Percentiles rank a stretch among this genome's conserved stretches.
Evolutionary conservation across 164 flowering plant species (phyloP).

Genomic region (Taxillus chinensis): DNA sequence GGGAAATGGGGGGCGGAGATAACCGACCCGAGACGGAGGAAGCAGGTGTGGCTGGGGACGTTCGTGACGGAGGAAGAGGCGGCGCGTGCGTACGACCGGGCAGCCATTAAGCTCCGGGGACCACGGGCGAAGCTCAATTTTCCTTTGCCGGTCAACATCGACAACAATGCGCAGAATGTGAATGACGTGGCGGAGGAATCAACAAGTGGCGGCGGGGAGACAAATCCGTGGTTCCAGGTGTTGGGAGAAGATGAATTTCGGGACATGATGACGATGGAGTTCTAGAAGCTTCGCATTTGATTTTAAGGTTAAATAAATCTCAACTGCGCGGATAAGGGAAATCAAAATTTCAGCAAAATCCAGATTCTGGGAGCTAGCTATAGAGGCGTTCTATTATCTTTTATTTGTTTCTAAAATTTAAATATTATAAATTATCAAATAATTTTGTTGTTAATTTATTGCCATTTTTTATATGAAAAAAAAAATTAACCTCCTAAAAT

Average conservation of each 20-base stretch:
- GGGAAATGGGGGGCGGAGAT: constrained; percentile 54
- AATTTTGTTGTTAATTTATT: too few species aligned
- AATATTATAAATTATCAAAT: too few species aligned
- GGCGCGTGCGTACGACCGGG: constrained; percentile 41
- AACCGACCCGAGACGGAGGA: constrained; percentile 29
- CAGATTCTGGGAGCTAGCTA: too few species aligned
- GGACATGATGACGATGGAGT: constrained; percentile 21
- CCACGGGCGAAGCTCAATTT: constrained; percentile 48
- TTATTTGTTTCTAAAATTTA: too few species aligned
- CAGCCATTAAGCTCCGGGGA: constrained; percentile 42
- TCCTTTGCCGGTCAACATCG: constrained; percentile 19
- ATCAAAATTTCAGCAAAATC: too few species aligned
- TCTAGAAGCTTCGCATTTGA: neutral
- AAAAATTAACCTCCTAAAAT: too few species aligned
- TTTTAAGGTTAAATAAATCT: too few species aligned
- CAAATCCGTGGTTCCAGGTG: constrained; percentile 14
- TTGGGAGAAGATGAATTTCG: constrained; percentile 20
- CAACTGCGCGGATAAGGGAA: too few species aligned
- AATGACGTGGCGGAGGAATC: neutral
- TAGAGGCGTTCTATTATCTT: too few species aligned
- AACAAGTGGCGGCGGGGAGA: neutral
- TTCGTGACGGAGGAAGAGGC: constrained; percentile 43
- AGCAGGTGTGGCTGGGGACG: constrained; percentile 45
- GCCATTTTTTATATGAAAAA: too few species aligned
- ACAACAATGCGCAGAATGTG: neutral